phyloP scores from a whole-genome alignment of 2,329 filamentous ascomycete species.

The Fusarium begoniae region DNA sequence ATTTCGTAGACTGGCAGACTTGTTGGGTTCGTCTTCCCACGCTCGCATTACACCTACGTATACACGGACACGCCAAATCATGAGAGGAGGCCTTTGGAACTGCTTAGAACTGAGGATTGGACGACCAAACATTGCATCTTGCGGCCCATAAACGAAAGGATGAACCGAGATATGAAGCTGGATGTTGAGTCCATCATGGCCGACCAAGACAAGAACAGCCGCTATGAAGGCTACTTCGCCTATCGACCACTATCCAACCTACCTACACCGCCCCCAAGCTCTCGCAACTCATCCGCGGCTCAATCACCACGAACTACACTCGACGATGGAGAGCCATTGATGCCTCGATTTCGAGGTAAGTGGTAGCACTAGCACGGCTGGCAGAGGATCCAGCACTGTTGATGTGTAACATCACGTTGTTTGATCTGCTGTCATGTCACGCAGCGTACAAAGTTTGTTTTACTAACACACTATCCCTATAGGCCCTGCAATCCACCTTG shows the following conservation, averaged over 20 bases:
- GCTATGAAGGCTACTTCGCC: conserved; percentile 64
- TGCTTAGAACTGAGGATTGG: conserved; percentile 35
- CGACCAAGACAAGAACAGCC: conserved; percentile 30
- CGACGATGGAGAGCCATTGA: conserved; percentile 57
- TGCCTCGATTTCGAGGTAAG: conserved; percentile 51
- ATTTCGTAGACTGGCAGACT: conserved; percentile 37
- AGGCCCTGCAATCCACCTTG: conserved; percentile 73
- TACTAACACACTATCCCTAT: conserved; percentile 18
- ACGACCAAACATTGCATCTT: conserved; percentile 25
- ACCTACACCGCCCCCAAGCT: conserved; percentile 71
- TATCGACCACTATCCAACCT: conserved; percentile 75
- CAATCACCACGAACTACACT: conserved; percentile 55
- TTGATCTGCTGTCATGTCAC: conserved; percentile 8
- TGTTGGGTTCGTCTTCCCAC: conserved; percentile 4
- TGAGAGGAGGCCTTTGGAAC: conserved; percentile 34
- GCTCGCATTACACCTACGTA: conserved; percentile 10
- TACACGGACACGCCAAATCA: conserved; percentile 33
- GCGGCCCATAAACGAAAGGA: conserved; percentile 20
- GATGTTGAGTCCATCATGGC: conserved; percentile 12
- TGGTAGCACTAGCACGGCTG: conserved; percentile 1
- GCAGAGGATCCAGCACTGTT: neutral
- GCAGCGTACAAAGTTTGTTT: conserved; percentile 5
- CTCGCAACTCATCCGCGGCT: conserved; percentile 53
- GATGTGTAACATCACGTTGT: conserved; percentile 14
- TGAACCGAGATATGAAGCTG: conserved; percentile 39